These are phyloP conservation scores for Persicaria maculosa DNA, from an alignment of 148 eudicot genomes.

Conservation along the genomic window DNA sequence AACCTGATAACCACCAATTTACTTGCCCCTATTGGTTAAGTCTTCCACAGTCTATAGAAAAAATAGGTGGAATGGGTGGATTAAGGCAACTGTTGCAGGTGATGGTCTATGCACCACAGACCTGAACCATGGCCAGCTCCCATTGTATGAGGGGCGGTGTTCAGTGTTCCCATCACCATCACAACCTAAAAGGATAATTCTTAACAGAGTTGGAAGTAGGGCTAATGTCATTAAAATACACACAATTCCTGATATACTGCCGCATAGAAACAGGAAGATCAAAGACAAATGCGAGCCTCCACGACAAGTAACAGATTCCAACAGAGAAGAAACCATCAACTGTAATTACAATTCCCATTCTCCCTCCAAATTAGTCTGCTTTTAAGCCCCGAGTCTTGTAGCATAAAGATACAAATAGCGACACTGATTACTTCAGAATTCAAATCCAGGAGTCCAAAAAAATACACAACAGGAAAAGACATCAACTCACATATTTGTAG, in stretches of 20 bases:
- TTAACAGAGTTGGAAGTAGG: not conserved
- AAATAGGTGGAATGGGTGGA: not conserved
- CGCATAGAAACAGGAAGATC: not conserved
- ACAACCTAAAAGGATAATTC: not conserved
- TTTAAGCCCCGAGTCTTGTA: not conserved
- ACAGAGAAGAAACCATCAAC: not conserved
- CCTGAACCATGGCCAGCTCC: not conserved
- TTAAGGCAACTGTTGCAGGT: too few relatives aligned
- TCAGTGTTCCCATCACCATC: not conserved
- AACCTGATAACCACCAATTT: not conserved
- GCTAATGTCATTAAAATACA: not conserved
- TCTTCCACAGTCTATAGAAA: not conserved
- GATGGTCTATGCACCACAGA: not conserved
- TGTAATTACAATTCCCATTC: not conserved
- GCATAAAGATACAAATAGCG: not conserved
- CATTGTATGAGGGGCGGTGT: too few relatives aligned
- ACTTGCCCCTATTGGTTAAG: not conserved
- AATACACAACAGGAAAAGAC: not conserved
- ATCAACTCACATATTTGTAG: constrained; percentile 38
- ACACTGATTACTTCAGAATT: not conserved
- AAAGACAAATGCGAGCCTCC: not conserved
- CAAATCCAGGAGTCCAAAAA: constrained; percentile 10
- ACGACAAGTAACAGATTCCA: not conserved
- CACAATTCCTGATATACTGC: not conserved
- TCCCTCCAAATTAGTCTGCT: not conserved